These are phyloP conservation scores for Podila minutissima DNA, from an alignment of 192 early-diverging fungal species.

Conservation along the genomic window DNA sequence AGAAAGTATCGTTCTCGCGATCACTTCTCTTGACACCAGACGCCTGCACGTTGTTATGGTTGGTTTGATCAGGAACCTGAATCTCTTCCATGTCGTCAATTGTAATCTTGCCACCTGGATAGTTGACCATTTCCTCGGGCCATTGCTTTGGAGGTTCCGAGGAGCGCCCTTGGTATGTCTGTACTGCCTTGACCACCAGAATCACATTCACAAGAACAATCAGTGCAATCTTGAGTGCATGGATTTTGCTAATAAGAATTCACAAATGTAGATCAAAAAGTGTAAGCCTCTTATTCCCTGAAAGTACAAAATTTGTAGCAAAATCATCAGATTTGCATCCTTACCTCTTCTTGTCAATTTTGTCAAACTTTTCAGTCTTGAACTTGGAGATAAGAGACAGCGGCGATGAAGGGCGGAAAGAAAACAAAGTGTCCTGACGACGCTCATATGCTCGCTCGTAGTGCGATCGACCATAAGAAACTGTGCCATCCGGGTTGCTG, in stretches of 20 bases:
- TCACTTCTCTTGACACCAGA: no score
- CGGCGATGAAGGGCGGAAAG: neutral
- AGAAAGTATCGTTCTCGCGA: no score
- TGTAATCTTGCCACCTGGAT: constrained; percentile 20
- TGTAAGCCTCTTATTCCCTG: neutral
- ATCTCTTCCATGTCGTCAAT: neutral
- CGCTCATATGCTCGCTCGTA: neutral
- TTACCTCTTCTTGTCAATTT: constrained; percentile 22
- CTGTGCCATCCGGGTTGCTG: constrained; percentile 1
- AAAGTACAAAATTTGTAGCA: no score
- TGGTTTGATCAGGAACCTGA: neutral
- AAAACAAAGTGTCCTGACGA: neutral
- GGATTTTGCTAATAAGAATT: constrained; percentile 12
- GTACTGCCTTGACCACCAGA: constrained; percentile 26
- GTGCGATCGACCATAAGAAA: neutral
- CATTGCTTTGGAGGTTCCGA: constrained; percentile 4
- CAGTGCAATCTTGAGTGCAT: constrained; percentile 24
- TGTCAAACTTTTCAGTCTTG: constrained; percentile 7
- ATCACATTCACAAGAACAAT: constrained; percentile 30
- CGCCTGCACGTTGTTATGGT: no score
- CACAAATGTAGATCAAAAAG: neutral
- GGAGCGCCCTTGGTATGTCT: constrained; percentile 2
- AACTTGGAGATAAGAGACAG: neutral
- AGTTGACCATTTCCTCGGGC: constrained; percentile 22
- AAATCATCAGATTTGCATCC: no score